A percentile compares a stretch with the other conserved stretches of the same genome.
Conservation (phyloP, 192 early-diverging fungal genomes). For the Podila minutissima region DNA sequence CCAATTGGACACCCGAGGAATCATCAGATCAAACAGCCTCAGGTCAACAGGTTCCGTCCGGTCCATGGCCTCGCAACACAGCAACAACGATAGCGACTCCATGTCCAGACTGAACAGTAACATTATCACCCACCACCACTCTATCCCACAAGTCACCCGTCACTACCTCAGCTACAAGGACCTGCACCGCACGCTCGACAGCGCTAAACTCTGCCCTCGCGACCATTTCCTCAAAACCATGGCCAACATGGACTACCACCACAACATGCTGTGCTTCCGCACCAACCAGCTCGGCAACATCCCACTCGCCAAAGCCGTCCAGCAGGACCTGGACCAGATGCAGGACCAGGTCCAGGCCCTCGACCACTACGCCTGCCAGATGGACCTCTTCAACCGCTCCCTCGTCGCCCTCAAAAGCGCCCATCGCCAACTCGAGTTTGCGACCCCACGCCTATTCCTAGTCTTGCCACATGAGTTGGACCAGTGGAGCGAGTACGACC, state of each 20-base stretch:
- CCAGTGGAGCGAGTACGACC: not conserved
- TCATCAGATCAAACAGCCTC: no score
- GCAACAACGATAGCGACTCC: no score
- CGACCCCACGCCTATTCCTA: not conserved
- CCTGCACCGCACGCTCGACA: not conserved
- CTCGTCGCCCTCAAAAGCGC: not conserved
- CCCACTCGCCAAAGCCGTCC: not conserved
- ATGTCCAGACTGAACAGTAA: no score
- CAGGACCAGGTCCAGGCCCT: not conserved
- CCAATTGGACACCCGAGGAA: no score
- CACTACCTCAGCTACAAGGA: not conserved
- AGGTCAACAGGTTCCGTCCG: no score
- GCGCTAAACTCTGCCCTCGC: not conserved
- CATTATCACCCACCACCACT: no score
- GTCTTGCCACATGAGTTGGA: not conserved
- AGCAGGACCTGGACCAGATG: not conserved
- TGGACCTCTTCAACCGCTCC: not conserved
- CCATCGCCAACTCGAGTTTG: not conserved
- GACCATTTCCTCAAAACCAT: not conserved
- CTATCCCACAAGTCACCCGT: not conserved
- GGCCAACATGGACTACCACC: not conserved
- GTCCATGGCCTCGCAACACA: no score
- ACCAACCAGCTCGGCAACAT: not conserved
- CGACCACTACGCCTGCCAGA: not conserved
- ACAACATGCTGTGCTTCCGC: not conserved